Base-by-base conservation (phyloP, 2,329 filamentous ascomycete genomes). In the Xylaria sp. region DNA sequence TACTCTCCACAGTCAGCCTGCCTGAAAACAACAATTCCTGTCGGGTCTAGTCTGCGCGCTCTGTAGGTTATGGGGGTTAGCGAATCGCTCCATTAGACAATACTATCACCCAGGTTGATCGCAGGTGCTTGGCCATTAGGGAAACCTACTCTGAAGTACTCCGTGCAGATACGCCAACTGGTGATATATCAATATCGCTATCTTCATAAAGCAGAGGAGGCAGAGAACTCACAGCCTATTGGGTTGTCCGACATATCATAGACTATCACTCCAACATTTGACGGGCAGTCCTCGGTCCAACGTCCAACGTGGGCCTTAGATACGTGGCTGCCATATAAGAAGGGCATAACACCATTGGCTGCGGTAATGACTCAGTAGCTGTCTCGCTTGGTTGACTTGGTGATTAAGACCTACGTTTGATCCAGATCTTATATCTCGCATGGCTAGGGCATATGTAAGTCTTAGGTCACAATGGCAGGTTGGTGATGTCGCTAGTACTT, bases 1-100 rank as follows among this genome's bases (percentile, higher is more conserved):
- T 97, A 99, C 83, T 98, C 95, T 76, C 96, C 96, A 75, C 93
- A 92, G 84, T 99, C 96, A 0, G 93, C 93, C 83, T 99, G 96
- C 73, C 95, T 87, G 82, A 98, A 98, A 65, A 92, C 91, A 10
- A 93, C 91, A 70, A 98, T 91, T 12, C 91, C 94, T 0, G 96
- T 99, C 0, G 96, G 96, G 72, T 98, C 96, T 75, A 98, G 80
- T 74, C 93, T 88, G 77, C 94, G 87, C 93, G 78, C 94, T 71
- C 70, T 72, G 25, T 44, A 87, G n/a, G 60, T 44, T 20, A 51
- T 18, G 15, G 18, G 18, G 12, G 57, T 73, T 69, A 72, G 68
- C 18, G 37, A 9, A 15, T 50, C 6, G 5, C 2, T 51, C 37
- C 12, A 18, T 39, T 25, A 28, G 7, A 25, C 23, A 25, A 25